Conservation (phyloP, 2,329 filamentous ascomycete genomes). For the Penicillium concentricum region DNA sequence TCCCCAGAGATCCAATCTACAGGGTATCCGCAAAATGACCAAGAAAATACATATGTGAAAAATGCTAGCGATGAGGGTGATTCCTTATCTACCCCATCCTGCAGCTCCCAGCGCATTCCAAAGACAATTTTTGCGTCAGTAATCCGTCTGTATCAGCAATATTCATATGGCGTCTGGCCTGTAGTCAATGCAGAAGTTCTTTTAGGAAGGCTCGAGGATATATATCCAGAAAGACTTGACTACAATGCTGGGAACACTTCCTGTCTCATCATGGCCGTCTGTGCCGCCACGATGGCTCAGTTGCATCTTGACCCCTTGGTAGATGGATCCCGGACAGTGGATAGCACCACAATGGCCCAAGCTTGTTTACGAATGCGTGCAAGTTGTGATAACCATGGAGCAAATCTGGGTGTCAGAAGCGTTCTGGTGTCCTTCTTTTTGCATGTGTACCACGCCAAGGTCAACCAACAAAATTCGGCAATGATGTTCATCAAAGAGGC, state of each 20-base stretch:
- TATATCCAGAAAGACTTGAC: slow-evolving; percentile 10
- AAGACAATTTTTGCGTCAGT: slow-evolving; percentile 14
- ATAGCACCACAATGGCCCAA: slow-evolving; percentile 21
- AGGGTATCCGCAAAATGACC: neutral
- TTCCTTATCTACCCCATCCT: neutral
- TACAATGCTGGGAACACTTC: slow-evolving; percentile 6
- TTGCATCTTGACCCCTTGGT: slow-evolving; percentile 24
- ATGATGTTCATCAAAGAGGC: slow-evolving; percentile 34
- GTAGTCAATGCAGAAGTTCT: slow-evolving; percentile 24
- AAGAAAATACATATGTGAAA: neutral
- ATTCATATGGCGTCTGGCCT: slow-evolving; percentile 33
- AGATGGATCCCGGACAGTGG: slow-evolving; percentile 8
- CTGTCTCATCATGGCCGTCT: slow-evolving; percentile 28
- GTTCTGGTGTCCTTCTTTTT: slow-evolving; percentile 32
- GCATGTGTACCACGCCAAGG: slow-evolving; percentile 35
- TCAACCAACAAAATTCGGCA: slow-evolving; percentile 27
- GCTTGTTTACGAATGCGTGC: slow-evolving; percentile 26
- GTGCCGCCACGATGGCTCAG: slow-evolving; percentile 34
- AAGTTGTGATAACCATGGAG: slow-evolving; percentile 10
- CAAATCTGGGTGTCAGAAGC: slow-evolving; percentile 21
- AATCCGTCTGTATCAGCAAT: slow-evolving; percentile 22
- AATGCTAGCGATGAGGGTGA: neutral
- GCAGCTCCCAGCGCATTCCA: slow-evolving; percentile 5
- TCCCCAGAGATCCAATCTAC: neutral
- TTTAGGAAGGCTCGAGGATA: slow-evolving; percentile 12